phyloP scores from a whole-genome alignment of 2,329 filamentous ascomycete species.

The Zymoseptoria ardabiliae region DNA sequence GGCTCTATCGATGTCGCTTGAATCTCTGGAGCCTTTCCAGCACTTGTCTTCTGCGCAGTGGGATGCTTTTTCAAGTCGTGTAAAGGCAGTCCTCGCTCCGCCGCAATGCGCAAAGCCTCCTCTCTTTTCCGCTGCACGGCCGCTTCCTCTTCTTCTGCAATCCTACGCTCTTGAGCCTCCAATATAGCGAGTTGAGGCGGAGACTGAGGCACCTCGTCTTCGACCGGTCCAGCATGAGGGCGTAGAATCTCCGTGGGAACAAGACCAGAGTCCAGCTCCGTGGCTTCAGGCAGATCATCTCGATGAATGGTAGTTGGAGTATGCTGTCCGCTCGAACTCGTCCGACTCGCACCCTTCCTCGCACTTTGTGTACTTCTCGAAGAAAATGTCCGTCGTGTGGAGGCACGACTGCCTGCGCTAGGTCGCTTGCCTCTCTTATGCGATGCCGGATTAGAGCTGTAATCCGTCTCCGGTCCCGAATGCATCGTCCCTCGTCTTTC shows the following conservation, averaged over 20 bases:
- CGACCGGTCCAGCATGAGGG: background rate
- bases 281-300: constrained; percentile 5
- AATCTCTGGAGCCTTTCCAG: constrained; percentile 16
- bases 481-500: constrained; percentile 52
- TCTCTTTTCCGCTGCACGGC: constrained; percentile 47
- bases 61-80: constrained; percentile 7
- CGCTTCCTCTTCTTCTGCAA: constrained; percentile 49
- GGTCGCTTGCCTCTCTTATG: constrained; percentile 32
- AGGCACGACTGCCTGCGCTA: constrained; percentile 32
- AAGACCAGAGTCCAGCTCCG: constrained; percentile 17
- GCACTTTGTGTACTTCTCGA: constrained; percentile 17
- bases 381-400: constrained; percentile 21
- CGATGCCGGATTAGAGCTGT: constrained; percentile 56
- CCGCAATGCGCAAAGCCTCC: constrained; percentile 49
- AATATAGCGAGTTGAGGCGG: constrained; percentile 48
- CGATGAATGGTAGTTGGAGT: constrained; percentile 9
- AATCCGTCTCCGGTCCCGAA: constrained; percentile 53
- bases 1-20: constrained; percentile 1
- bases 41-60: constrained; percentile 15
- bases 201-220: constrained; percentile 2
- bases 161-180: constrained; percentile 50
- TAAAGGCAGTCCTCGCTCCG: constrained; percentile 43
- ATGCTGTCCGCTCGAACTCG: constrained; percentile 8
- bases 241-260: background rate
- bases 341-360: constrained; percentile 11